Evolutionary conservation across 192 early-diverging fungal species (phyloP).

Genomic region (Obelidium mucronatum): DNA sequence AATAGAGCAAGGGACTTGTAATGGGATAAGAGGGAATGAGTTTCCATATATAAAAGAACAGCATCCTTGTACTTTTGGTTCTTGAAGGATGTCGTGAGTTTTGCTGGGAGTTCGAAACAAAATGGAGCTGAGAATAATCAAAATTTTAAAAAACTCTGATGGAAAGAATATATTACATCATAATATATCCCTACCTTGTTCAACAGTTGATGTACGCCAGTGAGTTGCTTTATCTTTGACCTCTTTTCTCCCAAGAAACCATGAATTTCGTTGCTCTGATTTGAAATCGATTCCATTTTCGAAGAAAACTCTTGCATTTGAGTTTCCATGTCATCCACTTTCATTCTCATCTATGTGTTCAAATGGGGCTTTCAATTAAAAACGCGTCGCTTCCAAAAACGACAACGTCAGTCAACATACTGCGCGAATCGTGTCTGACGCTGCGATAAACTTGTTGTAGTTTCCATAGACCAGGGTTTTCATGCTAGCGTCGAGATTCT

Average conservation of each 20-base stretch:
- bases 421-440: constrained; percentile 84
- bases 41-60: constrained; percentile 76
- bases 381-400: not conserved
- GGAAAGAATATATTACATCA: not conserved
- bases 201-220: constrained; percentile 73
- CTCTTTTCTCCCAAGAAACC: constrained; percentile 67
- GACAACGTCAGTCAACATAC: not conserved
- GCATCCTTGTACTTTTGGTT: constrained; percentile 73
- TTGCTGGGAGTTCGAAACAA: constrained; percentile 84
- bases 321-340: constrained; percentile 85
- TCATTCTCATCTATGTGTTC: constrained; percentile 77
- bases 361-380: not conserved
- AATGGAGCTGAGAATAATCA: constrained; percentile 68
- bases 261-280: constrained; percentile 60
- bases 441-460: constrained; percentile 96
- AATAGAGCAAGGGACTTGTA: constrained; percentile 82
- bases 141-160: constrained; percentile 2
- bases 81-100: constrained; percentile 69
- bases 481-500: constrained; percentile 93
- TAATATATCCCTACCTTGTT: constrained; percentile 61
- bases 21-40: constrained; percentile 74
- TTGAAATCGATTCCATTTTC: constrained; percentile 72
- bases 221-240: constrained; percentile 77
- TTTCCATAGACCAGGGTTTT: constrained; percentile 99
- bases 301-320: constrained; percentile 79